Evolutionary conservation across 2,329 filamentous ascomycete genomes (phyloP).

Genomic region (Lachnellula arida): DNA sequence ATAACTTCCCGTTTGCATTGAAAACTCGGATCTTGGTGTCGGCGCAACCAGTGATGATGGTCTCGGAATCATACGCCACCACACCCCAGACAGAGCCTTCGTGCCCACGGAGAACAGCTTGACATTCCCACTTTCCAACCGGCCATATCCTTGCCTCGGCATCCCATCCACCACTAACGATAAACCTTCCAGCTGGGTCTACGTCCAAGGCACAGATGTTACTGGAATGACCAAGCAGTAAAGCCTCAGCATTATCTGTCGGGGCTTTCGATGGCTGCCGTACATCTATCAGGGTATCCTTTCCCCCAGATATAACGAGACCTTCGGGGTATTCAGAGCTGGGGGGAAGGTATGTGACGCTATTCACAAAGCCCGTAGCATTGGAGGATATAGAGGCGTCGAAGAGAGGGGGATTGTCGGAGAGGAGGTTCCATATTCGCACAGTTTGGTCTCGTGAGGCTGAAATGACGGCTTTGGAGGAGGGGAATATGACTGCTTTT

Average conservation of each 20-base stretch:
- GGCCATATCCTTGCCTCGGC: slow-evolving; percentile 81
- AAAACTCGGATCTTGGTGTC: slow-evolving; percentile 88
- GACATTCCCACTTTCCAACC: slow-evolving; percentile 78
- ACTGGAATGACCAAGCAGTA: slow-evolving; percentile 79
- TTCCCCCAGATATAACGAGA: slow-evolving; percentile 79
- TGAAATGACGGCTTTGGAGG: slow-evolving; percentile 67
- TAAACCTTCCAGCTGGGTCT: slow-evolving; percentile 62
- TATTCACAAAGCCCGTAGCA: slow-evolving; percentile 83
- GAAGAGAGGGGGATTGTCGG: slow-evolving; percentile 63
- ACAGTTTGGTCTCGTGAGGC: slow-evolving; percentile 91
- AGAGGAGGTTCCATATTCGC: slow-evolving; percentile 72
- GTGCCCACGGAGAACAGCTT: slow-evolving; percentile 69
- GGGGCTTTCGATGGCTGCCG: slow-evolving; percentile 63
- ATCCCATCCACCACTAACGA: slow-evolving; percentile 95
- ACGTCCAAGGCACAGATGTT: slow-evolving; percentile 88
- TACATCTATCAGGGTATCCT: slow-evolving; percentile 90
- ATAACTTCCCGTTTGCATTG: slow-evolving; percentile 57
- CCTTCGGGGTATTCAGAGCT: slow-evolving; percentile 65
- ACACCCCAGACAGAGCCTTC: slow-evolving; percentile 88
- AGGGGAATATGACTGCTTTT: slow-evolving; percentile 76
- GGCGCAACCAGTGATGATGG: slow-evolving; percentile 85
- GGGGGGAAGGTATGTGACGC: slow-evolving; percentile 70
- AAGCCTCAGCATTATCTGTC: slow-evolving; percentile 74
- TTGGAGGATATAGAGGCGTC: slow-evolving; percentile 75
- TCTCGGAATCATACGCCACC: slow-evolving; percentile 72